A percentile compares a stretch with the other conserved stretches of the same genome.
phyloP scores from a whole-genome alignment of 1,284 basidiomycete genomes.

The Xerocomus amazonicus region DNA sequence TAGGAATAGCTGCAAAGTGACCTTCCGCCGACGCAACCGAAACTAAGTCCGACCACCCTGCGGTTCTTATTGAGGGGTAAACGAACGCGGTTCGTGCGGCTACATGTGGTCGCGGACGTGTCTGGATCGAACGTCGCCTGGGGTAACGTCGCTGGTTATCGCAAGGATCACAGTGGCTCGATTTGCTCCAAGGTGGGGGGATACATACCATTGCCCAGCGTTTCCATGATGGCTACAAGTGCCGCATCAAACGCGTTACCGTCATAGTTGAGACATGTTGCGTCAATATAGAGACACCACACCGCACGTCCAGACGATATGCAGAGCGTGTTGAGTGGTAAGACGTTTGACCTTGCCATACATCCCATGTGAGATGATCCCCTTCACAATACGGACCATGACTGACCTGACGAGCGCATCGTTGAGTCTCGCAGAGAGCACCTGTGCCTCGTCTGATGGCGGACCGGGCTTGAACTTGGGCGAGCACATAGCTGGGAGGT shows the following conservation, averaged over 20 bases:
- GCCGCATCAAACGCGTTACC: slow-evolving; percentile 93
- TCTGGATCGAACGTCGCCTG: slow-evolving; percentile 73
- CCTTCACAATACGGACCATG: background rate
- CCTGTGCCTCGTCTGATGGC: slow-evolving; percentile 88
- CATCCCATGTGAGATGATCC: background rate
- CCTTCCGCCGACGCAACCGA: slow-evolving; percentile 54
- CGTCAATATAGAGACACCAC: slow-evolving; percentile 92
- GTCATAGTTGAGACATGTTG: slow-evolving; percentile 95
- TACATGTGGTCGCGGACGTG: slow-evolving; percentile 62
- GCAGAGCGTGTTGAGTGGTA: slow-evolving; percentile 69
- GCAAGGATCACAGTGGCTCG: background rate
- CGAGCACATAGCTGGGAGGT: slow-evolving; percentile 89
- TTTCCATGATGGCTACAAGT: slow-evolving; percentile 82
- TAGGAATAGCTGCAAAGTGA: slow-evolving; percentile 13
- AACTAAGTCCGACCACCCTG: slow-evolving; percentile 21
- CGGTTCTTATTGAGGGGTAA: slow-evolving; percentile 14
- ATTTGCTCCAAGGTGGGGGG: background rate
- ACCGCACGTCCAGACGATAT: slow-evolving; percentile 79
- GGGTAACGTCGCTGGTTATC: slow-evolving; percentile 67
- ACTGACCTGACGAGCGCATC: slow-evolving; percentile 72
- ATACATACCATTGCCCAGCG: slow-evolving; percentile 76
- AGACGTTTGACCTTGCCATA: slow-evolving; percentile 57
- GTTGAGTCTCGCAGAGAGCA: slow-evolving; percentile 78
- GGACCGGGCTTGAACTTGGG: slow-evolving; percentile 93
- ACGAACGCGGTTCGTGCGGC: slow-evolving; percentile 37